Evolutionary conservation across 2,329 filamentous ascomycete species (phyloP).

Genomic region (Fusarium pseudograminearum): DNA sequence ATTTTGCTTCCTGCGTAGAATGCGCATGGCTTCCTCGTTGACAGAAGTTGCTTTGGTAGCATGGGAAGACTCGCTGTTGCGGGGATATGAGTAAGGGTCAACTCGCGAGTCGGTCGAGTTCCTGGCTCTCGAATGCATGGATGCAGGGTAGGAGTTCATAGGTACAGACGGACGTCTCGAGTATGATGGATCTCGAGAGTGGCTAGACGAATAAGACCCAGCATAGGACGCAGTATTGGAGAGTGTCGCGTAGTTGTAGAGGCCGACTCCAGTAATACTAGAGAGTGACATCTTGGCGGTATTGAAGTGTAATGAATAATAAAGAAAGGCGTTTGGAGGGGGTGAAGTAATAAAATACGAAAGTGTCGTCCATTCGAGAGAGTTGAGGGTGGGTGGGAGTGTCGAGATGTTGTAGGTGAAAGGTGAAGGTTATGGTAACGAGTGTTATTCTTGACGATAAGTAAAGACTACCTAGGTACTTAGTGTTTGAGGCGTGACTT

Average conservation of each 20-base stretch:
- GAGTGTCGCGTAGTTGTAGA: slow-evolving; percentile 5
- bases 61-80: slow-evolving; percentile 28
- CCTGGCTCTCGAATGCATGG: not conserved
- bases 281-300: not conserved
- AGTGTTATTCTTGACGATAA: not conserved
- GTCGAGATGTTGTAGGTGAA: not conserved
- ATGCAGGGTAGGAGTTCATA: slow-evolving; percentile 1
- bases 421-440: not conserved
- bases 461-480: too few relatives aligned
- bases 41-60: slow-evolving; percentile 20
- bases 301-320: not conserved
- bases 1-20: not conserved
- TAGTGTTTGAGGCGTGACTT: not conserved
- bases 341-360: not conserved
- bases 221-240: not conserved
- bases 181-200: slow-evolving; percentile 6
- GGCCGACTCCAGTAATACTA: not conserved
- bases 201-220: not conserved
- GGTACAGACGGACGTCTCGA: not conserved
- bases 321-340: not conserved
- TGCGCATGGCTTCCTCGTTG: slow-evolving; percentile 19
- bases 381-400: not conserved
- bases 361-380: not conserved
- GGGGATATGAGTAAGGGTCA: slow-evolving; percentile 2
- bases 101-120: slow-evolving; percentile 18